phyloP scores from a whole-genome alignment of 2,329 filamentous ascomycete species.

The Ambrosiella cleistominuta region DNA sequence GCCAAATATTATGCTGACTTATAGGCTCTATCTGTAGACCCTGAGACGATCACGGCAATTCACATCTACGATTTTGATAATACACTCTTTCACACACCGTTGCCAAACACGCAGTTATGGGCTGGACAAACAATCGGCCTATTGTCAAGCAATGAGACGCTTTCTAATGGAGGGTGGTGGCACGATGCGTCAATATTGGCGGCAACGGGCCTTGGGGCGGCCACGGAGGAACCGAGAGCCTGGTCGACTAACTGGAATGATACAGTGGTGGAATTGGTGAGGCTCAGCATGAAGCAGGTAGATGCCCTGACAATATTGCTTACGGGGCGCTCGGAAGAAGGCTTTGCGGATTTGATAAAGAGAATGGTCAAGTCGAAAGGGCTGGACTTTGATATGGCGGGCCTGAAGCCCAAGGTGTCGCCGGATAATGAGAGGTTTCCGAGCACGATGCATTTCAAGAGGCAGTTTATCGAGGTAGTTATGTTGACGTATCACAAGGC shows the following conservation, averaged over 20 bases:
- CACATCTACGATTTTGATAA: constrained; percentile 99
- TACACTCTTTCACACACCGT: constrained; percentile 77
- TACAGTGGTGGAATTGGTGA: constrained; percentile 62
- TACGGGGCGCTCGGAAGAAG: constrained; percentile 65
- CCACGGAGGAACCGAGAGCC: constrained; percentile 62
- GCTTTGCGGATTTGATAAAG: constrained; percentile 63
- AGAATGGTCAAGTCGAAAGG: constrained; percentile 62
- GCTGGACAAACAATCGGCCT: constrained; percentile 58
- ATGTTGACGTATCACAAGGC: constrained; percentile 74
- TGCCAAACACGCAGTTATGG: constrained; percentile 84
- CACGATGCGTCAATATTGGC: constrained; percentile 76
- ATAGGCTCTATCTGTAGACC: constrained; percentile 23
- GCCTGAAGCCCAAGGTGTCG: constrained; percentile 69
- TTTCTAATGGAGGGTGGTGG: constrained; percentile 89
- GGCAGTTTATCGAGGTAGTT: constrained; percentile 60
- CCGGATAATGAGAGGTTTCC: constrained; percentile 62
- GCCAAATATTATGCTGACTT: neutral
- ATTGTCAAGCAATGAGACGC: constrained; percentile 56
- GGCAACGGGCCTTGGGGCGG: constrained; percentile 67
- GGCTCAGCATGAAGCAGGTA: constrained; percentile 64
- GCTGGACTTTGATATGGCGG: constrained; percentile 74
- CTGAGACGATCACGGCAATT: constrained; percentile 55
- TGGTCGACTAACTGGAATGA: constrained; percentile 98
- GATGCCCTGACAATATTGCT: constrained; percentile 73
- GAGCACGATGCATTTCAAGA: constrained; percentile 85